phyloP scores from a whole-genome alignment of 139 green algal genomes.

The Chlamydomonas asymmetrica region DNA sequence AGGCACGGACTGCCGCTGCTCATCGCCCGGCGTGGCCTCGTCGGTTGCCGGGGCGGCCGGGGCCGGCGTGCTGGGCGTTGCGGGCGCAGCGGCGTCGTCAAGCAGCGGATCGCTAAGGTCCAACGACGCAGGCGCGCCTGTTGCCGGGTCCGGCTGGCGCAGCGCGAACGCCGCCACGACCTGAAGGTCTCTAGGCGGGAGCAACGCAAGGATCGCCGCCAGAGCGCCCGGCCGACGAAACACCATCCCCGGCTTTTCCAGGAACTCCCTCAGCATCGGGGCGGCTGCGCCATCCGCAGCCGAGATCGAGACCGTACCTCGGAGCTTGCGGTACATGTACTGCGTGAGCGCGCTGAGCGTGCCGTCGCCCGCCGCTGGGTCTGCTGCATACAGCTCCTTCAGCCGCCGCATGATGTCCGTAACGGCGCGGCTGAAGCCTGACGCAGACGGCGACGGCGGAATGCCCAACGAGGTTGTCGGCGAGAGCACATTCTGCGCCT shows the following conservation, averaged over 20 bases:
- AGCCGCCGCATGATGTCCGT: slow-evolving; percentile 57
- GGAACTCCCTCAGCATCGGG: slow-evolving; percentile 44
- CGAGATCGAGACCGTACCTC: too few species aligned
- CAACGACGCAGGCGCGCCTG: too few species aligned
- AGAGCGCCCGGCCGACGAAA: slow-evolving; percentile 51
- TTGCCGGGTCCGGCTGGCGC: slow-evolving; percentile 23
- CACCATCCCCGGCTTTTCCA: slow-evolving; percentile 42
- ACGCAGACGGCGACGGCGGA: too few species aligned
- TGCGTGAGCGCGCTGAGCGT: slow-evolving; percentile 50
- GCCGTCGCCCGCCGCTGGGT: slow-evolving; percentile 44
- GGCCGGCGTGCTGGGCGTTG: too few species aligned
- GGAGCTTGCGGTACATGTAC: slow-evolving; percentile 57
- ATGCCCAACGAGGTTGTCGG: too few species aligned
- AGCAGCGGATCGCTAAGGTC: too few species aligned
- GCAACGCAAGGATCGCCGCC: slow-evolving; percentile 47
- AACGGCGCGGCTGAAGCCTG: too few species aligned
- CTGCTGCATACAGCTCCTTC: slow-evolving; percentile 43
- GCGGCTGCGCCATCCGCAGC: not conserved
- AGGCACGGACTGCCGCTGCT: too few species aligned
- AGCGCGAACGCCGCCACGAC: slow-evolving; percentile 57
- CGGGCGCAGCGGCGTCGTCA: too few species aligned
- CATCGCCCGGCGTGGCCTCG: too few species aligned
- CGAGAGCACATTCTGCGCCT: too few species aligned
- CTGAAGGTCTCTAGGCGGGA: slow-evolving; percentile 51
- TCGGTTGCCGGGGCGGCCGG: too few species aligned